A percentile compares a stretch with the other conserved stretches of the same genome.
phyloP scores from a whole-genome alignment of 345 rosid genomes.

The Eucalyptus fibrosa region DNA sequence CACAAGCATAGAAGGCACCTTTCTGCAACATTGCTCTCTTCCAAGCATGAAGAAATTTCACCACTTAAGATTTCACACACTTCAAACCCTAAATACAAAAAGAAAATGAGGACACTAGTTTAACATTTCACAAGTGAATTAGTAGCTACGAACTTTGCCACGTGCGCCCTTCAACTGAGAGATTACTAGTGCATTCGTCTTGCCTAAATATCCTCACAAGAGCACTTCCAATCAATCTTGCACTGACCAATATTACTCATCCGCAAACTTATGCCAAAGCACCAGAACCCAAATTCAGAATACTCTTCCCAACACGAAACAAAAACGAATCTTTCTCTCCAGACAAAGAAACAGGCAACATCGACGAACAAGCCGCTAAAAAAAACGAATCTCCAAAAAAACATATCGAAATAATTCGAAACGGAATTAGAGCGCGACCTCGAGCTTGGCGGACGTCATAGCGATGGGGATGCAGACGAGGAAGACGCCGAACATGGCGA shows the following conservation, averaged over 20 bases:
- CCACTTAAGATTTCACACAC: background rate
- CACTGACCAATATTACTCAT: background rate
- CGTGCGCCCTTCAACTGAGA: background rate
- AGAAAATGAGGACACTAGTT: background rate
- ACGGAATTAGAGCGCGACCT: conserved; percentile 25
- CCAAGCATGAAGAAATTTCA: background rate
- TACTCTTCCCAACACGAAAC: background rate
- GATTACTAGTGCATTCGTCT: background rate
- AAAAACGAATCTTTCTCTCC: background rate
- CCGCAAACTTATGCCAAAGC: background rate
- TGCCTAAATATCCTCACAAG: background rate
- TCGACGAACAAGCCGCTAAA: background rate
- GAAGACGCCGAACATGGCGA: conserved; percentile 78
- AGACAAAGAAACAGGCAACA: background rate
- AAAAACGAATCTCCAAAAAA: background rate
- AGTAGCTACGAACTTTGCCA: background rate
- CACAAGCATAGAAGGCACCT: background rate
- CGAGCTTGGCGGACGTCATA: conserved; percentile 87
- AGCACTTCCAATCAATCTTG: background rate
- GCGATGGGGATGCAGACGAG: conserved; percentile 90
- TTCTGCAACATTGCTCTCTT: background rate
- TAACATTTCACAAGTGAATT: background rate
- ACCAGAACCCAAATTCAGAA: background rate
- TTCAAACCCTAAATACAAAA: background rate
- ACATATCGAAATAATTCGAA: background rate